Percentiles rank a stretch among this genome's conserved stretches.
Conservation (phyloP, 257 asterid species). For the Fraxinus quadrangulata region DNA sequence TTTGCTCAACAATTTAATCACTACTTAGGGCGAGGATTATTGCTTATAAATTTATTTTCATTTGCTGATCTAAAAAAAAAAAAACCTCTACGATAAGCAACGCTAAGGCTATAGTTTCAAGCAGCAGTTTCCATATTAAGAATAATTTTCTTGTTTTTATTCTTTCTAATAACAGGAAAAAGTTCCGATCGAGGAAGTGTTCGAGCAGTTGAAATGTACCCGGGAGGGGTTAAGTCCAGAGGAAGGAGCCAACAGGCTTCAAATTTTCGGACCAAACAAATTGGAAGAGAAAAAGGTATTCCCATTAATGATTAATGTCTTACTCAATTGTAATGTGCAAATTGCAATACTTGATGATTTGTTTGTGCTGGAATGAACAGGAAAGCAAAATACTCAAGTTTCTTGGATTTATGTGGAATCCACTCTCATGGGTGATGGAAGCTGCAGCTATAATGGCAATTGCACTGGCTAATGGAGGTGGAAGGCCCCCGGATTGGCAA, state of each 20-base stretch:
- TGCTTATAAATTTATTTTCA: no score
- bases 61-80: no score
- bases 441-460: constrained; percentile 99
- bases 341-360: not conserved
- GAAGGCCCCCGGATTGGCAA: constrained; percentile 97
- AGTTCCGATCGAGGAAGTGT: constrained; percentile 92
- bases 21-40: no score
- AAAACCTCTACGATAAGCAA: no score
- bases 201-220: constrained; percentile 84
- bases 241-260: constrained; percentile 86
- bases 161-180: constrained; percentile 58
- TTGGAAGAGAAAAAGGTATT: constrained; percentile 90
- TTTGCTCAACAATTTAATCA: no score
- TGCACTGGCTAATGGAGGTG: constrained; percentile 86
- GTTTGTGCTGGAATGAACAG: constrained; percentile 31
- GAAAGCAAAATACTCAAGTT: constrained; percentile 93
- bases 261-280: constrained; percentile 93
- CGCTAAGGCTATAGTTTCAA: no score
- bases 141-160: no score
- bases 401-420: constrained; percentile 99
- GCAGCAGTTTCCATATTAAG: no score
- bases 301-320: not conserved
- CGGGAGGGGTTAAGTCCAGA: constrained; percentile 76
- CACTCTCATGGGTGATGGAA: constrained; percentile 99
- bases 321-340: not conserved